phyloP scores from a whole-genome alignment of 2,329 filamentous ascomycete species.

The Penicillium paneum region DNA sequence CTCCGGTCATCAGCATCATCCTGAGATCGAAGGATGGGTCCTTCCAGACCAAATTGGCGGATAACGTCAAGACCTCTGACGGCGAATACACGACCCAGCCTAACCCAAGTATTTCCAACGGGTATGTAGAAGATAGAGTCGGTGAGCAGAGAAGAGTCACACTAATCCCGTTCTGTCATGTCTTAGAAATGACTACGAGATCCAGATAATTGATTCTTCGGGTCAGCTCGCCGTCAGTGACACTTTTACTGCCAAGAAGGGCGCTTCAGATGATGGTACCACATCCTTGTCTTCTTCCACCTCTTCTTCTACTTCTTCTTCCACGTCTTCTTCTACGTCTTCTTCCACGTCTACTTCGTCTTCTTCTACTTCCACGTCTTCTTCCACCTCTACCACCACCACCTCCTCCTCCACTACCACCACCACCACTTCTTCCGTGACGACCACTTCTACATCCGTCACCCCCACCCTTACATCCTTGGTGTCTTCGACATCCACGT shows the following conservation, averaged over 20 bases:
- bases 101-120: slow-evolving; percentile 13
- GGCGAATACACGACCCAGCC: slow-evolving; percentile 13
- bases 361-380: not conserved
- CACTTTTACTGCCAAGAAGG: slow-evolving; percentile 8
- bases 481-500: not conserved
- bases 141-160: not conserved
- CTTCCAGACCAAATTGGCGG: slow-evolving; percentile 14
- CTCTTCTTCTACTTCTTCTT: not conserved
- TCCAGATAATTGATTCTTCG: slow-evolving; percentile 11
- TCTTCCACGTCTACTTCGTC: not conserved
- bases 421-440: not conserved
- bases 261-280: slow-evolving; percentile 7
- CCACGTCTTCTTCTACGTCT: not conserved
- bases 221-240: slow-evolving; percentile 11
- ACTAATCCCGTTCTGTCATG: not conserved
- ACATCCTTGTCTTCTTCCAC: slow-evolving; percentile 3
- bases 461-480: slow-evolving; percentile 1
- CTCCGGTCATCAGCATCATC: slow-evolving; percentile 10
- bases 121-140: slow-evolving; percentile 3
- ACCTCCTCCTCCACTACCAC: not conserved
- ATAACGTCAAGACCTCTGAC: slow-evolving; percentile 11
- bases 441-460: not conserved
- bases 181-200: slow-evolving; percentile 9
- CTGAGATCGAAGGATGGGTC: slow-evolving; percentile 9
- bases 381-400: not conserved